phyloP scores from a whole-genome alignment of 2,329 filamentous ascomycete species.

The Cladophialophora immunda region DNA sequence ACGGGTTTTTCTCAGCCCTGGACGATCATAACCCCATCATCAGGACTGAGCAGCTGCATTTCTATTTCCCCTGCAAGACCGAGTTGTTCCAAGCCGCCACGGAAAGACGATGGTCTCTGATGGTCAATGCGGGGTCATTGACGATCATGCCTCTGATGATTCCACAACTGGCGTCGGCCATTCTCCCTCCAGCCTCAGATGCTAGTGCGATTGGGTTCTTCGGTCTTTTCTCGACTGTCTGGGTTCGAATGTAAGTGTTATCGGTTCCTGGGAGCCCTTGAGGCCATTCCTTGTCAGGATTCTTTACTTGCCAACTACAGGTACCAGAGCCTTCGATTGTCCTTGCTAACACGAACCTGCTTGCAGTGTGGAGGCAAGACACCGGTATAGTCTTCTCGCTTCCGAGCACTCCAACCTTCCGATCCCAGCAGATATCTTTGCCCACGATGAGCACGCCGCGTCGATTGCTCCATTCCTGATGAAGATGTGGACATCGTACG shows the following conservation, averaged over 20 bases:
- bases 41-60: conserved; percentile 12
- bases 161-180: conserved; percentile 9
- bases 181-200: conserved; percentile 13
- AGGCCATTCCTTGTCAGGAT: not conserved
- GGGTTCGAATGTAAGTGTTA: conserved; percentile 12
- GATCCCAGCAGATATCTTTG: conserved; percentile 16
- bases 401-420: conserved; percentile 6
- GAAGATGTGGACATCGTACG: conserved; percentile 44
- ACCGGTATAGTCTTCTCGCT: not conserved
- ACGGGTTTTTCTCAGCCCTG: conserved; percentile 16
- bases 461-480: conserved; percentile 8
- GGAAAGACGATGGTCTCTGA: conserved; percentile 13
- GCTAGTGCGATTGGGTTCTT: conserved; percentile 18
- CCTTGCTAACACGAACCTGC: not conserved
- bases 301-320: not conserved
- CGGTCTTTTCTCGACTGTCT: conserved; percentile 15
- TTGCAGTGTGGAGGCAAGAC: conserved; percentile 9
- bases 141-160: conserved; percentile 20
- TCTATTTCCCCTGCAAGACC: conserved; percentile 22
- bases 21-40: conserved; percentile 20
- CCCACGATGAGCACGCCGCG: conserved; percentile 16
- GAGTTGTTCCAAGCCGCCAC: conserved; percentile 22
- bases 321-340: not conserved
- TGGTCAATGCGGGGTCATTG: conserved; percentile 12
- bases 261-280: not conserved